Evolutionary conservation across 2,329 filamentous ascomycete genomes (phyloP).

Genomic region (Elsinoe ampelina): DNA sequence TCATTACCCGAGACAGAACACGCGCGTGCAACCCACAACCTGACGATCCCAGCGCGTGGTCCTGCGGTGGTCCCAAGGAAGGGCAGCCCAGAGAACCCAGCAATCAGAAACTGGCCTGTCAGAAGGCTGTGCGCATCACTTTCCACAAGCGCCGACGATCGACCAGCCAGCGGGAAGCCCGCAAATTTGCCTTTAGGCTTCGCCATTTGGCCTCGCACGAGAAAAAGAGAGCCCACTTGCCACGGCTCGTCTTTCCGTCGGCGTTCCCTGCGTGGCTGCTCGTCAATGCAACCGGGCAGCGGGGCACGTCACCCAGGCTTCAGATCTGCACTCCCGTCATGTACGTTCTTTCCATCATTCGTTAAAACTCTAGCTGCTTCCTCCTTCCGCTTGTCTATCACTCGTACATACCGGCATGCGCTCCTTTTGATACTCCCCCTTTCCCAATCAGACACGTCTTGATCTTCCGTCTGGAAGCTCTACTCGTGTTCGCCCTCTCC

Average conservation of each 20-base stretch:
- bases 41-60: neutral
- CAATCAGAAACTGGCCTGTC: slow-evolving; percentile 2
- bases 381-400: slow-evolving; percentile 9
- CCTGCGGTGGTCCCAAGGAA: slow-evolving; percentile 1
- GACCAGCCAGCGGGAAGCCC: slow-evolving; percentile 8
- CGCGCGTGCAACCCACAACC: slow-evolving; percentile 2
- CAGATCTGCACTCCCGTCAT: slow-evolving; percentile 13
- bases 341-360: slow-evolving; percentile 11
- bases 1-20: slow-evolving; percentile 2
- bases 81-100: neutral
- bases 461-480: neutral
- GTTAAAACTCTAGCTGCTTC: slow-evolving; percentile 13
- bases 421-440: slow-evolving; percentile 5
- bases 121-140: slow-evolving; percentile 12
- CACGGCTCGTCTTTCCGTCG: slow-evolving; percentile 13
- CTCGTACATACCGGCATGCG: slow-evolving; percentile 5
- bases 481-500: neutral
- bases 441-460: slow-evolving; percentile 5
- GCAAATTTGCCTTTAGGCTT: neutral
- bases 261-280: slow-evolving; percentile 3
- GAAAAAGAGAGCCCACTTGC: neutral
- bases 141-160: slow-evolving; percentile 13
- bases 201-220: neutral
- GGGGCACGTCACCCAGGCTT: slow-evolving; percentile 12
- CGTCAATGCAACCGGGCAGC: slow-evolving; percentile 14